phyloP scores from a whole-genome alignment of 805 yeast species.

The Hanseniaspora jakobsenii region DNA sequence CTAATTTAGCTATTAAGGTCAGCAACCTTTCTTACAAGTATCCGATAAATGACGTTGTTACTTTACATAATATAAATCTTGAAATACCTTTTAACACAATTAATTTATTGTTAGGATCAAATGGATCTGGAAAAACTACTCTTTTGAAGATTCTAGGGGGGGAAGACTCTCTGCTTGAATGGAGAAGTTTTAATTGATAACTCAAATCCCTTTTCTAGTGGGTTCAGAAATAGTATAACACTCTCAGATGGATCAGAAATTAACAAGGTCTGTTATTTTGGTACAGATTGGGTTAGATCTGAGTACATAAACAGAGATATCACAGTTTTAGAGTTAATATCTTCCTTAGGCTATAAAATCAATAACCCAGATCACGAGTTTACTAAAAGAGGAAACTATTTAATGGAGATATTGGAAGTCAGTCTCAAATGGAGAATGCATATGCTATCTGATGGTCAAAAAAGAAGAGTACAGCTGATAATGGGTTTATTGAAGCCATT shows the following conservation, averaged over 20 bases:
- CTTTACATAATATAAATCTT: conserved; percentile 53
- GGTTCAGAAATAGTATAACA: conserved; percentile 24
- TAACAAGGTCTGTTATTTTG: conserved; percentile 61
- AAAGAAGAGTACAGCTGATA: conserved; percentile 83
- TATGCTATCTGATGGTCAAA: conserved; percentile 83
- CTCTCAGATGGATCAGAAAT: conserved; percentile 18
- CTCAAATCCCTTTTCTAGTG: conserved; percentile 70
- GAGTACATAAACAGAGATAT: conserved; percentile 83
- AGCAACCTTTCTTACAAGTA: conserved; percentile 57
- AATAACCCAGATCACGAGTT: conserved; percentile 24
- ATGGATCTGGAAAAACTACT: conserved; percentile 96
- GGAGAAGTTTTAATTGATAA: conserved; percentile 71
- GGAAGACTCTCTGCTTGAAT: conserved; percentile 69
- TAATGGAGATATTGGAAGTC: conserved; percentile 69
- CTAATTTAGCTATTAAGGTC: conserved; percentile 45
- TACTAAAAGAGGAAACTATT: conserved; percentile 62
- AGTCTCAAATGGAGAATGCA: conserved; percentile 89
- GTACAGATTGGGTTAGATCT: conserved; percentile 96
- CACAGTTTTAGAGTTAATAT: conserved; percentile 65
- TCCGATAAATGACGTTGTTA: conserved; percentile 45
- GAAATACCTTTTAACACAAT: conserved; percentile 59
- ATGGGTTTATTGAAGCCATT: conserved; percentile 92
- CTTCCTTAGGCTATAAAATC: conserved; percentile 71
- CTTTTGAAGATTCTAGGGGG: conserved; percentile 72
- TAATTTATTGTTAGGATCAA: conserved; percentile 76